These are phyloP conservation scores for Pseudopithomyces maydicus DNA, from an alignment of 2,329 filamentous ascomycete species.

Conservation along the genomic window DNA sequence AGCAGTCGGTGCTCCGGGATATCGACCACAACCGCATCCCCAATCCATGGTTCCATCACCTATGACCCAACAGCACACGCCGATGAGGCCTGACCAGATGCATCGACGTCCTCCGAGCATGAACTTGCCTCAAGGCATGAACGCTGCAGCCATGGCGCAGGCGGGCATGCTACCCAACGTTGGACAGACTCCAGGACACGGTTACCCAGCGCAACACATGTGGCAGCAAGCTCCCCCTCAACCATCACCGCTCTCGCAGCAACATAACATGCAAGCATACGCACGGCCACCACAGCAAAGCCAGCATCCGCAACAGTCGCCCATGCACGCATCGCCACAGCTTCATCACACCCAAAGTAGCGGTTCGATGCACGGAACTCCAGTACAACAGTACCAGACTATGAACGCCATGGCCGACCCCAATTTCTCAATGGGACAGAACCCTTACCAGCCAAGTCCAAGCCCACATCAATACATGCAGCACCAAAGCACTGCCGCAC, in stretches of 20 bases:
- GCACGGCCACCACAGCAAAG: slow-evolving; percentile 48
- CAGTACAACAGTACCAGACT: slow-evolving; percentile 52
- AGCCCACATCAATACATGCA: slow-evolving; percentile 54
- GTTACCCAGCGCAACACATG: slow-evolving; percentile 54
- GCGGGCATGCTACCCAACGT: slow-evolving; percentile 44
- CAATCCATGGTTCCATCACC: slow-evolving; percentile 76
- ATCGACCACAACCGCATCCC: slow-evolving; percentile 72
- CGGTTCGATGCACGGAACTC: slow-evolving; percentile 48
- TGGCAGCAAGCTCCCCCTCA: slow-evolving; percentile 55
- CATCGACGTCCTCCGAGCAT: slow-evolving; percentile 69
- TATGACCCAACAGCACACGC: slow-evolving; percentile 70
- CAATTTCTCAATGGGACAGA: slow-evolving; percentile 54
- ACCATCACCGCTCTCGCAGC: slow-evolving; percentile 53
- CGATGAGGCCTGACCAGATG: slow-evolving; percentile 65
- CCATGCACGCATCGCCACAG: slow-evolving; percentile 55
- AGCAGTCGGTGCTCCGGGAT: slow-evolving; percentile 68
- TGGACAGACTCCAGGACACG: slow-evolving; percentile 52
- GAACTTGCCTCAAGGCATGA: slow-evolving; percentile 42
- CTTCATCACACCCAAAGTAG: slow-evolving; percentile 52
- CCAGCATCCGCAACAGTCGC: slow-evolving; percentile 54
- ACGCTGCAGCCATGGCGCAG: slow-evolving; percentile 41
- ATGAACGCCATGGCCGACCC: slow-evolving; percentile 52
- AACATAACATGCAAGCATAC: slow-evolving; percentile 53
- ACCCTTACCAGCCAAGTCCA: slow-evolving; percentile 56
- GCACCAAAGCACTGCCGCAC: slow-evolving; percentile 47